phyloP scores from a whole-genome alignment of 139 green algal genomes.

The Deuterostichococcus epilithicus region DNA sequence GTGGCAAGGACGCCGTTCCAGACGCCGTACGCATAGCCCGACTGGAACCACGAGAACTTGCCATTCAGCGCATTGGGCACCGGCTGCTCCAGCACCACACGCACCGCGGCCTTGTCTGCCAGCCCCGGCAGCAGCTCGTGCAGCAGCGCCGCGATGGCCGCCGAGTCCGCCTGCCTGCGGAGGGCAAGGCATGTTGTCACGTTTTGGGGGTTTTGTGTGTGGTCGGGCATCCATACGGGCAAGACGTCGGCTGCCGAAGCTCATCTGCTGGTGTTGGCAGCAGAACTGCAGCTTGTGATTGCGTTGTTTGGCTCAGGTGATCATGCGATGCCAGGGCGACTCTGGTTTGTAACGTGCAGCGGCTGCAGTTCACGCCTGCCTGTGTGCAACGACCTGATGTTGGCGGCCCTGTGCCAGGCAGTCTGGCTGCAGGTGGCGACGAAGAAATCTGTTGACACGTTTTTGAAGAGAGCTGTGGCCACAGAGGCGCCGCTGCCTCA shows the following conservation, averaged over 20 bases:
- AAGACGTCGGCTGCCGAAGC: not conserved
- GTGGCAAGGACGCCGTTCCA: slow-evolving; percentile 51
- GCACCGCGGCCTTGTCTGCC: not conserved
- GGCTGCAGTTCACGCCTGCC: slow-evolving; percentile 10
- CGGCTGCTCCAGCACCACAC: slow-evolving; percentile 27
- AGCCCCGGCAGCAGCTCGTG: slow-evolving; percentile 1
- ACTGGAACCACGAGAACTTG: slow-evolving; percentile 47
- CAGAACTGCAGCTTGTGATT: no score
- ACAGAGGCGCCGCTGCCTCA: no score
- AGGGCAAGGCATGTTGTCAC: not conserved
- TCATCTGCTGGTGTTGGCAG: not conserved
- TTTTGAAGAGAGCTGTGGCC: no score
- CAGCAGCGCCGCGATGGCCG: not conserved
- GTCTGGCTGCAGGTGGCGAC: not conserved
- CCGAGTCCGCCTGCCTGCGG: slow-evolving; percentile 1
- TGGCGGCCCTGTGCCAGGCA: not conserved
- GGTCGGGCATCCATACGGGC: not conserved
- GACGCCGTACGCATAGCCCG: slow-evolving; percentile 40
- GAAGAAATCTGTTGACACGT: no score
- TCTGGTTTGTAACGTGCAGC: not conserved
- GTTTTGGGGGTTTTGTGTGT: not conserved
- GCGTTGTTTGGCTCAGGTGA: no score
- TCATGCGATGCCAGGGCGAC: not conserved
- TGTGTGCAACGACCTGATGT: not conserved
- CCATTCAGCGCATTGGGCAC: slow-evolving; percentile 41